Evolutionary conservation across 169 alveolate species (phyloP).

Genomic region (Eimeria falciformis): DNA sequence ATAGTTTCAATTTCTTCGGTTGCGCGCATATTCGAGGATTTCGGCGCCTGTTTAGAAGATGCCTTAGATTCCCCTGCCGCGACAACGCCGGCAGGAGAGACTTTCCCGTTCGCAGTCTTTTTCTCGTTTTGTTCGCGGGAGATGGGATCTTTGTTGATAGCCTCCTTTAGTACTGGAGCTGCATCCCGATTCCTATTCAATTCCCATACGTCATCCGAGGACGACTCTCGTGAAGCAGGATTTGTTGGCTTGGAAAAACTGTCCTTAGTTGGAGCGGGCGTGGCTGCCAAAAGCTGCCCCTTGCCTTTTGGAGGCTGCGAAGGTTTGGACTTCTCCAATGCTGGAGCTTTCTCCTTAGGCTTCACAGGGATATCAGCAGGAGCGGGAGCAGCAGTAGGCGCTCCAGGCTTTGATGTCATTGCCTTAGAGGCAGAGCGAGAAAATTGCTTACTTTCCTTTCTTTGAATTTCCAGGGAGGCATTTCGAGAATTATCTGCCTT

Average conservation of each 20-base stretch:
- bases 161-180: not conserved
- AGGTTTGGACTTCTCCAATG: not conserved
- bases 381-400: not conserved
- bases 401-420: constrained; percentile 18
- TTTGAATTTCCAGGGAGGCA: constrained; percentile 27
- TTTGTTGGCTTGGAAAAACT: not conserved
- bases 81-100: constrained; percentile 21
- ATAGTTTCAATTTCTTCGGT: constrained; percentile 7
- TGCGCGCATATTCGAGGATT: constrained; percentile 25
- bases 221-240: not conserved
- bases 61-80: constrained; percentile 23
- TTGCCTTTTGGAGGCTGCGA: not conserved
- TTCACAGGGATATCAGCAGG: constrained; percentile 26
- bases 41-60: constrained; percentile 58
- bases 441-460: not conserved
- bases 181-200: not conserved
- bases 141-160: not conserved
- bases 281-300: not conserved
- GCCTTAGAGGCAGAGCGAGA: constrained; percentile 31
- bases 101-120: not conserved
- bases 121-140: not conserved
- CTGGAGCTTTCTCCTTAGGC: not conserved
- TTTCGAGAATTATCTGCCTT: constrained; percentile 24
- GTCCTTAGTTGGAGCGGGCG: no score
- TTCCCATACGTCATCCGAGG: constrained; percentile 51